A percentile compares a stretch with the other conserved stretches of the same genome.
These are phyloP conservation scores for Flaveria sonorensis DNA, from an alignment of 129 eudicot genomes.

Conservation along the genomic window DNA sequence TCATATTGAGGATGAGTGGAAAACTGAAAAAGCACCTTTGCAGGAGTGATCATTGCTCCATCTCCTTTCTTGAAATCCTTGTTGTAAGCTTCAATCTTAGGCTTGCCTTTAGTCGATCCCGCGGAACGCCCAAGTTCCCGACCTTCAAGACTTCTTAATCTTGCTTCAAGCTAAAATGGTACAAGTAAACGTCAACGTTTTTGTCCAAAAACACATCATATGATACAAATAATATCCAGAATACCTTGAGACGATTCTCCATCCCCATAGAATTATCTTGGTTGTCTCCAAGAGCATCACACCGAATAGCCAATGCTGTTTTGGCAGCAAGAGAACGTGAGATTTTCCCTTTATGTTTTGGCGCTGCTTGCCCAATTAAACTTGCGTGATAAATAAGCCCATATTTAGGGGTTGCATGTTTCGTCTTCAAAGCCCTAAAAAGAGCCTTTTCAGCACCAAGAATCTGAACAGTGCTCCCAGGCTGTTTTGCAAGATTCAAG, in stretches of 20 bases:
- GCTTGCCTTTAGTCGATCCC: conserved; percentile 88
- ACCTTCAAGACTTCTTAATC: conserved; percentile 80
- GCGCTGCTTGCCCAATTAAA: conserved; percentile 64
- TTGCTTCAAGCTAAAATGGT: conserved; percentile 68
- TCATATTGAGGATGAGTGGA: not conserved
- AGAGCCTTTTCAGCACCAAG: conserved; percentile 68
- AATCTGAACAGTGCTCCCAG: conserved; percentile 54
- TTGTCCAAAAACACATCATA: not conserved
- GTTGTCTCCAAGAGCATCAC: conserved; percentile 57
- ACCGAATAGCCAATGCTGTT: conserved; percentile 53
- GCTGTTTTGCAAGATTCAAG: conserved; percentile 60
- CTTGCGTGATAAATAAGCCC: conserved; percentile 63
- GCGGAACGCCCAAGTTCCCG: conserved; percentile 73
- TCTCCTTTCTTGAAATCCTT: conserved; percentile 78
- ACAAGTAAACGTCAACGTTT: not conserved
- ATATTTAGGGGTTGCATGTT: conserved; percentile 56
- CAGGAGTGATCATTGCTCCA: conserved; percentile 80
- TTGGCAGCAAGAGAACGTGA: conserved; percentile 60
- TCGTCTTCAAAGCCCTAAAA: conserved; percentile 57
- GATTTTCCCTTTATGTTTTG: conserved; percentile 77
- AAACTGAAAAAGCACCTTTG: conserved; percentile 55
- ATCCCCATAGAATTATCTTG: conserved; percentile 62
- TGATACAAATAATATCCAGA: not conserved
- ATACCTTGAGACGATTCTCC: conserved; percentile 48
- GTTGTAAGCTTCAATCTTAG: conserved; percentile 80